Evolutionary conservation across 768 basidiomycete species (phyloP).

Genomic region (Exidia glandulosa): DNA sequence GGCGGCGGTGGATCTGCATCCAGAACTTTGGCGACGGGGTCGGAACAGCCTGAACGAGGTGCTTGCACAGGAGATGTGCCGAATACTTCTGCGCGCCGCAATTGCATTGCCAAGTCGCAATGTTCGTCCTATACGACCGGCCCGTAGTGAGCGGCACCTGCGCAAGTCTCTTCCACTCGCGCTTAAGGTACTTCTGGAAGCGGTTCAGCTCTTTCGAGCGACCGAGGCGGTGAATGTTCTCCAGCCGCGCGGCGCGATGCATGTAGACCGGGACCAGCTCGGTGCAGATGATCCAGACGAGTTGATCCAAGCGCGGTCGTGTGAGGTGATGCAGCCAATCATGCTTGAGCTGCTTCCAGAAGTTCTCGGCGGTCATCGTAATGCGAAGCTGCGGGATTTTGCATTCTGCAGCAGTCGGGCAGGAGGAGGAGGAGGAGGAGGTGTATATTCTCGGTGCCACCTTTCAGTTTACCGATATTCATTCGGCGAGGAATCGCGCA

Average conservation of each 20-base stretch:
- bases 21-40: conserved; percentile 11
- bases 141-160: conserved; percentile 3
- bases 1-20: conserved; percentile 11
- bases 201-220: conserved; percentile 12
- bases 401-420: no score
- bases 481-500: no score
- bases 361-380: conserved; percentile 23
- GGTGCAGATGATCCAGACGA: conserved; percentile 20
- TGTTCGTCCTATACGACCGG: conserved; percentile 10
- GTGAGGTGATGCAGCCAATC: conserved; percentile 14
- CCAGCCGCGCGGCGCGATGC: conserved; percentile 7
- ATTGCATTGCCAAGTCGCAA: conserved; percentile 17
- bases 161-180: conserved; percentile 10
- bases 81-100: conserved; percentile 21
- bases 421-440: no score
- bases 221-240: conserved; percentile 11
- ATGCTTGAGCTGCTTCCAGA: conserved; percentile 22
- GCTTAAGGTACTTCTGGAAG: conserved; percentile 19
- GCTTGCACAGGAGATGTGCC: conserved; percentile 21
- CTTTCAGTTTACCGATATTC: no score
- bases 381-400: conserved; percentile 16
- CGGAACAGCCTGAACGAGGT: conserved; percentile 21
- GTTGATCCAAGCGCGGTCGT: conserved; percentile 20
- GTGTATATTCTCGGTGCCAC: no score
- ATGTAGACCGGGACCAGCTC: conserved; percentile 17